Conservation (phyloP, 31 red algal species). For the Bonnemaisonia californica region DNA sequence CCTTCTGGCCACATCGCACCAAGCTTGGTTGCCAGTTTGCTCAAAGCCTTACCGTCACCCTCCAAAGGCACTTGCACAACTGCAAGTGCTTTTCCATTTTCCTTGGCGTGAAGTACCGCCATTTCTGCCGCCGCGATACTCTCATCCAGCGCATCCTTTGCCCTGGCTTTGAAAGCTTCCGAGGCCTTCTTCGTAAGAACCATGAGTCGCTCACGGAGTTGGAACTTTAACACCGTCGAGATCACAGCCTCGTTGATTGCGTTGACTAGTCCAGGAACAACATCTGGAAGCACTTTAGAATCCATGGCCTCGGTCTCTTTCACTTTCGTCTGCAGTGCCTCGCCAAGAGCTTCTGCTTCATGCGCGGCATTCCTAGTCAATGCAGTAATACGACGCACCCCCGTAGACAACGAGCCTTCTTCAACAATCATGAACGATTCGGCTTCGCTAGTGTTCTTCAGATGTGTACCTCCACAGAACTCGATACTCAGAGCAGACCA, state of each 20-base stretch:
- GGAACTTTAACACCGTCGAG: constrained; percentile 53
- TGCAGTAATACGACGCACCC: constrained; percentile 84
- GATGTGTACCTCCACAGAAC: constrained; percentile 96
- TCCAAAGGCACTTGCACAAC: constrained; percentile 69
- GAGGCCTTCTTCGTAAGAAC: constrained; percentile 64
- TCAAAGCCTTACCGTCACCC: constrained; percentile 77
- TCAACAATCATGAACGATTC: constrained; percentile 78
- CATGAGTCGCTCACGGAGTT: constrained; percentile 55
- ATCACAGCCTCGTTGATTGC: constrained; percentile 64
- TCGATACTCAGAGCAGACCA: constrained; percentile 83
- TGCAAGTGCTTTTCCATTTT: constrained; percentile 46
- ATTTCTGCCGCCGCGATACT: constrained; percentile 63
- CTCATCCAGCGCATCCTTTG: constrained; percentile 68
- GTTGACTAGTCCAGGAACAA: constrained; percentile 60
- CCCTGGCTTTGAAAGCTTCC: constrained; percentile 60
- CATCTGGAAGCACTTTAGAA: constrained; percentile 33
- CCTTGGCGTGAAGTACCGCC: constrained; percentile 44
- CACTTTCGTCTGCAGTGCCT: constrained; percentile 57
- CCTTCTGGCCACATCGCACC: constrained; percentile 51
- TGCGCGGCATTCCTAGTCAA: constrained; percentile 73
- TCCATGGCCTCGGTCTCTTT: constrained; percentile 25
- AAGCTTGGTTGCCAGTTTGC: constrained; percentile 71
- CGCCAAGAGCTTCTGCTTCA: constrained; percentile 38
- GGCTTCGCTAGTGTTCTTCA: constrained; percentile 86
- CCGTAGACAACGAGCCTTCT: constrained; percentile 79